These are phyloP conservation scores for Tulasnella sp. DNA, from an alignment of 768 basidiomycete species.

Conservation along the genomic window DNA sequence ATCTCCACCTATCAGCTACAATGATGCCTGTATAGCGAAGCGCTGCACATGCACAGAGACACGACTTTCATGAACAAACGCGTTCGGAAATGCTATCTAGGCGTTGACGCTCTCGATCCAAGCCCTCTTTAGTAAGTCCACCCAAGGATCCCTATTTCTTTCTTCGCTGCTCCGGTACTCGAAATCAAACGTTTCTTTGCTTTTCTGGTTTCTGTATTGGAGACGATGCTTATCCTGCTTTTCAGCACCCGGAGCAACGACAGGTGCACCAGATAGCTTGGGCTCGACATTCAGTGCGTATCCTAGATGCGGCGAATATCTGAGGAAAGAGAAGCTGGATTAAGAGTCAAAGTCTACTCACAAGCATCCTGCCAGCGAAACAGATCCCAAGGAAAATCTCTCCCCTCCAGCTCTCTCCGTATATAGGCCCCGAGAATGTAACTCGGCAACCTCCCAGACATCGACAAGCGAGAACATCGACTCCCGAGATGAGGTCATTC, in stretches of 20 bases:
- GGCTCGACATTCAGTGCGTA: conserved; percentile 1
- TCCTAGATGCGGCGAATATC: background rate
- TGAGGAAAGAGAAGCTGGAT: background rate
- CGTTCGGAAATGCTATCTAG: no score
- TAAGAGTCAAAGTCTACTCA: background rate
- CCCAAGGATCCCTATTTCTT: background rate
- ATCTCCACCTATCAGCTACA: no score
- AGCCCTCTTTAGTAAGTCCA: background rate
- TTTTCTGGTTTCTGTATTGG: background rate
- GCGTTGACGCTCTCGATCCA: background rate
- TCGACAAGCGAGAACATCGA: background rate
- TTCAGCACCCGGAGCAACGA: background rate
- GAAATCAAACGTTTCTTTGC: background rate
- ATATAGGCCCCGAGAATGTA: background rate
- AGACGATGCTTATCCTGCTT: background rate
- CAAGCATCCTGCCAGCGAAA: background rate
- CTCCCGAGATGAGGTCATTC: background rate
- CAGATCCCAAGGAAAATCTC: background rate
- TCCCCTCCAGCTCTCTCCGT: background rate
- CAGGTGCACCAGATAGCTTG: background rate
- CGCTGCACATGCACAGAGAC: no score
- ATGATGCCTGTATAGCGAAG: no score
- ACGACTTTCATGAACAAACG: no score
- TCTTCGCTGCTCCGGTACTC: background rate
- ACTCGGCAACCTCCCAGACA: conserved; percentile 3